A percentile compares a stretch with the other conserved stretches of the same genome.
Evolutionary conservation across 805 yeast species (phyloP).

Genomic region (Starmera quercuum): DNA sequence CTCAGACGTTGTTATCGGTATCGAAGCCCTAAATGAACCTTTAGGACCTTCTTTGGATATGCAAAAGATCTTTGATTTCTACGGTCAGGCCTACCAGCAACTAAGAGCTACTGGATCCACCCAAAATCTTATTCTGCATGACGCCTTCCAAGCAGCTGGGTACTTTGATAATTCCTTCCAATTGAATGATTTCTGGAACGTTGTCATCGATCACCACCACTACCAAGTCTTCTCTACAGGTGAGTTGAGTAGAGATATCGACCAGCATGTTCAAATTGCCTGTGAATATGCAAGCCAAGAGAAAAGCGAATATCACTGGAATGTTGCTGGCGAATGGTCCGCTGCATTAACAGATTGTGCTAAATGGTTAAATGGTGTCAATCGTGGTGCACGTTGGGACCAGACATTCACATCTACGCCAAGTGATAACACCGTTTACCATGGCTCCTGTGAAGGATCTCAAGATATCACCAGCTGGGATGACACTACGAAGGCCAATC

Average conservation of each 20-base stretch:
- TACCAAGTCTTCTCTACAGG: constrained; percentile 74
- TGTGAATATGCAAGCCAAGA: constrained; percentile 43
- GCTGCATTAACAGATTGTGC: constrained; percentile 93
- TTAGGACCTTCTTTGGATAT: constrained; percentile 62
- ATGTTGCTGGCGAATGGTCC: constrained; percentile 80
- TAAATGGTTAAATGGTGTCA: constrained; percentile 82
- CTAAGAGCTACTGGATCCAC: constrained; percentile 49
- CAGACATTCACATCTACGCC: constrained; percentile 34
- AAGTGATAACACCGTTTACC: constrained; percentile 29
- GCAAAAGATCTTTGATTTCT: constrained; percentile 51
- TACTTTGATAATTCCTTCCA: constrained; percentile 57
- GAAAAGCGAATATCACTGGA: constrained; percentile 56
- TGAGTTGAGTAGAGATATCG: constrained; percentile 51
- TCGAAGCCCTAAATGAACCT: constrained; percentile 87
- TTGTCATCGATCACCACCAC: constrained; percentile 82
- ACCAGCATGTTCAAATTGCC: constrained; percentile 51
- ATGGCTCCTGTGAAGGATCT: constrained; percentile 57
- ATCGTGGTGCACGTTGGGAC: constrained; percentile 75
- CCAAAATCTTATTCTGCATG: constrained; percentile 67
- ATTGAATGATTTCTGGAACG: constrained; percentile 44
- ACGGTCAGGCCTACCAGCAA: constrained; percentile 51
- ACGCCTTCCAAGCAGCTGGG: constrained; percentile 59
- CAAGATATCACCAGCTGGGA: constrained; percentile 51
- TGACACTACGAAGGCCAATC: constrained; percentile 41
- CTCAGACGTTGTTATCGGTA: constrained; percentile 70